Percentiles rank a stretch among this genome's conserved stretches.
Evolutionary conservation across 768 basidiomycete genomes (phyloP).

Genomic region (Trametes cinnabarina): DNA sequence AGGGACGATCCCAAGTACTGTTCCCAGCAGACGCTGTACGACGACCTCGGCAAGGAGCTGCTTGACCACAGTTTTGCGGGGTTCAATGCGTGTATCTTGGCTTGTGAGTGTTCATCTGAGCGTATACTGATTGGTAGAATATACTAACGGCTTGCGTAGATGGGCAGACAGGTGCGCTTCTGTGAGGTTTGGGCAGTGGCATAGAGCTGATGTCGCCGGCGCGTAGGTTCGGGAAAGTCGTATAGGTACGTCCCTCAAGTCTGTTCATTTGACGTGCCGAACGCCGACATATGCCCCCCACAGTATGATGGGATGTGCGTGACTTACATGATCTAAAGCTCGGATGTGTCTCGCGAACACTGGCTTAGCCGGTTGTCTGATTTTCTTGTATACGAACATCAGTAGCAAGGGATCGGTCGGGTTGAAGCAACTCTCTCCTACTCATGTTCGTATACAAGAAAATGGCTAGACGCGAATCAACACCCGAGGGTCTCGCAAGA

Average conservation of each 20-base stretch:
- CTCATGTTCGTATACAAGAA: too few relatives aligned
- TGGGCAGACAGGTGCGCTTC: slow-evolving; percentile 82
- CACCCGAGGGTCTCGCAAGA: too few relatives aligned
- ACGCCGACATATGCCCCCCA: not conserved
- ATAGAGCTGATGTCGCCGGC: not conserved
- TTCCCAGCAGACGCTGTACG: slow-evolving; percentile 91
- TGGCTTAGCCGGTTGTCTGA: too few relatives aligned
- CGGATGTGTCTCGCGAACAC: too few relatives aligned
- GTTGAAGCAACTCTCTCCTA: too few relatives aligned
- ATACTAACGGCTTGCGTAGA: slow-evolving; percentile 34
- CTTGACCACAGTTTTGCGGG: slow-evolving; percentile 94
- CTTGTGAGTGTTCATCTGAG: slow-evolving; percentile 67
- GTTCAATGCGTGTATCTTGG: slow-evolving; percentile 98
- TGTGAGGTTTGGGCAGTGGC: not conserved
- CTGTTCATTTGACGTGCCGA: not conserved
- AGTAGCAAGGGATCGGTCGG: too few relatives aligned
- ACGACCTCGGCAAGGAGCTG: slow-evolving; percentile 91
- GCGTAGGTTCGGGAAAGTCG: slow-evolving; percentile 82
- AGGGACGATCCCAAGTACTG: slow-evolving; percentile 89
- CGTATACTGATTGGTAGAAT: not conserved
- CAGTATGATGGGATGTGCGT: slow-evolving; percentile 96
- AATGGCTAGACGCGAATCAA: too few relatives aligned
- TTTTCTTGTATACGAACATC: too few relatives aligned
- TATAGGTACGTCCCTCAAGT: slow-evolving; percentile 61
- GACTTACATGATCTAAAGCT: too few relatives aligned